Percentiles rank a stretch among this genome's conserved stretches.
phyloP scores from a whole-genome alignment of 2,329 filamentous ascomycete genomes.

The Catunica adiposa region DNA sequence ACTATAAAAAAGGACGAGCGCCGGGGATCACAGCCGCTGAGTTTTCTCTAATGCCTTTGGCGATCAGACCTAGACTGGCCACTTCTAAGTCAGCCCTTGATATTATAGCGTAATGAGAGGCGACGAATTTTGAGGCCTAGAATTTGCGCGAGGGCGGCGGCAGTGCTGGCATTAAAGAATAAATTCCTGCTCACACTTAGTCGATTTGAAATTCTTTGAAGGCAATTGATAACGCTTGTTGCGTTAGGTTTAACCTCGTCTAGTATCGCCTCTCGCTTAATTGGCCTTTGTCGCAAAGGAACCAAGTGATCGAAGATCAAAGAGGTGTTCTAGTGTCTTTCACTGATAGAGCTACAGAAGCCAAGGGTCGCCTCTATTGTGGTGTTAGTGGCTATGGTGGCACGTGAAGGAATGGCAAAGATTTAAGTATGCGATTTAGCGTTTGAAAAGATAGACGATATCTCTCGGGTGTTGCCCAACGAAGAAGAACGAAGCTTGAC shows the following conservation, averaged over 20 bases:
- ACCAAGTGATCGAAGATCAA: too few relatives aligned
- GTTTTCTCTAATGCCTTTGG: neutral
- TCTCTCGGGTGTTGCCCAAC: neutral
- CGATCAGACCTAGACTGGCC: neutral
- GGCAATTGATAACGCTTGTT: too few relatives aligned
- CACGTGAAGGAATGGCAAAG: neutral
- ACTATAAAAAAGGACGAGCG: neutral
- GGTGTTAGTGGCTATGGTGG: neutral
- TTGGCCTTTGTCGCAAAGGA: too few relatives aligned
- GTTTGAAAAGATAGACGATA: neutral
- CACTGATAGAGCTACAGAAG: too few relatives aligned
- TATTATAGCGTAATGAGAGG: neutral
- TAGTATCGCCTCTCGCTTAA: too few relatives aligned
- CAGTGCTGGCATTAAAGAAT: too few relatives aligned
- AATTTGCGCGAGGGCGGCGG: too few relatives aligned
- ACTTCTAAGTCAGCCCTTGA: neutral
- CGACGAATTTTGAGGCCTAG: neutral
- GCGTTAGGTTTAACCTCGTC: too few relatives aligned
- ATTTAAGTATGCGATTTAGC: neutral
- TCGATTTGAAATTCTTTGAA: too few relatives aligned
- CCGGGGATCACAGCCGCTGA: neutral
- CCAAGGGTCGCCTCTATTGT: too few relatives aligned
- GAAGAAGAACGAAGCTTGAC: neutral
- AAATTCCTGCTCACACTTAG: too few relatives aligned
- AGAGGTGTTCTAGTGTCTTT: too few relatives aligned